Evolutionary conservation across 2,329 filamentous ascomycete genomes (phyloP).

Genomic region (Penicillium italicum): DNA sequence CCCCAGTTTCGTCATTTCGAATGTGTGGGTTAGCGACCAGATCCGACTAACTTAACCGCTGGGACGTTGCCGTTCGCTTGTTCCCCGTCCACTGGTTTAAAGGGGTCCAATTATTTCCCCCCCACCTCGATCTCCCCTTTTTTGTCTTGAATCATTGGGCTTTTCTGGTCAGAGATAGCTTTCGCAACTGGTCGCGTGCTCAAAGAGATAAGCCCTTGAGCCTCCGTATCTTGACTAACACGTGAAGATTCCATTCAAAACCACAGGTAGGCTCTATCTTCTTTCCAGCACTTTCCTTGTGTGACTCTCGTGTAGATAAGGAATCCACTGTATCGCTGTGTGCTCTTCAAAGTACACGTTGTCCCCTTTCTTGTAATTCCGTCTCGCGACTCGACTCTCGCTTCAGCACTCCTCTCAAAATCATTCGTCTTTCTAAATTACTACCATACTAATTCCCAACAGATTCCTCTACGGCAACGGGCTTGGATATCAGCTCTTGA

Average conservation of each 20-base stretch:
- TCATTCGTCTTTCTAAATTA: slow-evolving; percentile 8
- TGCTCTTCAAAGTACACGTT: slow-evolving; percentile 1
- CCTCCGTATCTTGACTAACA: slow-evolving; percentile 4
- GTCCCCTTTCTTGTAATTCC: slow-evolving; percentile 11
- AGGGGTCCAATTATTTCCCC: slow-evolving; percentile 16
- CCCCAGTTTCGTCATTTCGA: slow-evolving; percentile 1
- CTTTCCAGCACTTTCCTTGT: not conserved
- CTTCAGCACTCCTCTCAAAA: slow-evolving; percentile 5
- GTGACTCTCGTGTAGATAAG: slow-evolving; percentile 11
- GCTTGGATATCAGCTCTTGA: slow-evolving; percentile 25
- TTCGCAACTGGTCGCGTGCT: slow-evolving; percentile 11
- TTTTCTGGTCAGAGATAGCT: not conserved
- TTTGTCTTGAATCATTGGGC: not conserved
- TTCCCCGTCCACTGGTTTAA: slow-evolving; percentile 4
- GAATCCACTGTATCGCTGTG: slow-evolving; percentile 9
- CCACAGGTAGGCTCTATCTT: slow-evolving; percentile 28
- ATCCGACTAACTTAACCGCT: slow-evolving; percentile 7
- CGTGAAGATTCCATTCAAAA: not conserved
- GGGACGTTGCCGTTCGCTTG: slow-evolving; percentile 22
- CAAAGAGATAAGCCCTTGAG: not conserved
- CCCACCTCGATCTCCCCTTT: slow-evolving; percentile 16
- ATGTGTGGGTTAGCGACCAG: slow-evolving; percentile 8
- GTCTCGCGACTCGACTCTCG: not conserved
- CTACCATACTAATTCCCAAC: slow-evolving; percentile 23
- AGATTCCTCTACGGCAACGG: slow-evolving; percentile 29